Conservation (phyloP, 208 protist species). For the Crithidia thermophila region DNA sequence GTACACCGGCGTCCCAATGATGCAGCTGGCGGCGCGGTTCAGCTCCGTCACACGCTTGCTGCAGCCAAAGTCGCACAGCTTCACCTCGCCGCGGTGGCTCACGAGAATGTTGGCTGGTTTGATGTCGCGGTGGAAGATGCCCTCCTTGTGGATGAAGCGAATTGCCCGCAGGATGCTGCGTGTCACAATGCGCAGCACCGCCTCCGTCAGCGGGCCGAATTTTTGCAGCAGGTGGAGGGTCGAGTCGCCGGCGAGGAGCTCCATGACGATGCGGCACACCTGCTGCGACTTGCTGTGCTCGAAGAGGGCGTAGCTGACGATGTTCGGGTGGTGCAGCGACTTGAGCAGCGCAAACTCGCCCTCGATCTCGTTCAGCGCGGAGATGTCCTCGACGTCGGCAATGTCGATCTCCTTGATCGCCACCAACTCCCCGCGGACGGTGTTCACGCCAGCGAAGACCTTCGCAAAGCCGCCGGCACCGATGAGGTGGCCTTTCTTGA, state of each 20-base stretch:
- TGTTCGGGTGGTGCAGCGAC: constrained; percentile 87
- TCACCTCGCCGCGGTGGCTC: constrained; percentile 81
- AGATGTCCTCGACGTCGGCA: constrained; percentile 68
- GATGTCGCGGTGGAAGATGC: constrained; percentile 92
- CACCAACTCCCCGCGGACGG: constrained; percentile 78
- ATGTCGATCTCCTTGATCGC: constrained; percentile 92
- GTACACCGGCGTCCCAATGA: constrained; percentile 91
- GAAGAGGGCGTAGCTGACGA: constrained; percentile 88
- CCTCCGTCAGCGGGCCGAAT: constrained; percentile 82
- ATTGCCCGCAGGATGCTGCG: constrained; percentile 78
- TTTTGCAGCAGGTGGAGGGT: constrained; percentile 74
- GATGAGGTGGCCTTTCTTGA: constrained; percentile 74
- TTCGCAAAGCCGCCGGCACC: constrained; percentile 87
- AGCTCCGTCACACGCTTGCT: constrained; percentile 89
- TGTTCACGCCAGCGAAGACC: constrained; percentile 85
- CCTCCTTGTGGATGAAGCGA: constrained; percentile 87
- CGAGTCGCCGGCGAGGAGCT: constrained; percentile 89
- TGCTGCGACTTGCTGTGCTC: constrained; percentile 87
- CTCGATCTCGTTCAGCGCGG: constrained; percentile 68
- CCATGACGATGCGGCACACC: constrained; percentile 90
- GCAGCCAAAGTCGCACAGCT: constrained; percentile 93
- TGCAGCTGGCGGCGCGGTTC: constrained; percentile 78
- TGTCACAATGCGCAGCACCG: constrained; percentile 75
- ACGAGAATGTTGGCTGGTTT: constrained; percentile 93
- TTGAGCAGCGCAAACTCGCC: constrained; percentile 87